A percentile compares a stretch with the other conserved stretches of the same genome.
Evolutionary conservation across 75 land plant genomes (phyloP).

Genomic region (Gnetum montanum): DNA sequence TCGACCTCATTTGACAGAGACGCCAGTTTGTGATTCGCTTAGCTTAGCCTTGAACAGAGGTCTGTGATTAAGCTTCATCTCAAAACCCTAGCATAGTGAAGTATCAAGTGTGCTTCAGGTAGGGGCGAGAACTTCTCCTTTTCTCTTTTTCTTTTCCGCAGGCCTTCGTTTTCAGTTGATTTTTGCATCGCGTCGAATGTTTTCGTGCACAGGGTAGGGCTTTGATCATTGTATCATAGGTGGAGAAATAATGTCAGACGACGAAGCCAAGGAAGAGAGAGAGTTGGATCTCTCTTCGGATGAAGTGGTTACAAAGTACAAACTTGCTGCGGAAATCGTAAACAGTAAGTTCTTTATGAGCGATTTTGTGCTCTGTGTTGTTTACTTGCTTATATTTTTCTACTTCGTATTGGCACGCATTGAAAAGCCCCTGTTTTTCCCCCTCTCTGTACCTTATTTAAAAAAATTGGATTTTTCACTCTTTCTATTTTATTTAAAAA

Average conservation of each 20-base stretch:
- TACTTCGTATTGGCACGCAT: too few relatives aligned
- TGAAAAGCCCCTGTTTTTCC: too few relatives aligned
- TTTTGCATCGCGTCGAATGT: background rate
- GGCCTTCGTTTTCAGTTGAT: background rate
- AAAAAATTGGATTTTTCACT: too few relatives aligned
- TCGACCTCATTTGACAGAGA: too few relatives aligned
- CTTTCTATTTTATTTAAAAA: too few relatives aligned
- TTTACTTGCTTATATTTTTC: too few relatives aligned
- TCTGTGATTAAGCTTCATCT: too few relatives aligned
- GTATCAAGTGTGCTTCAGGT: too few relatives aligned
- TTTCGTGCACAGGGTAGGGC: background rate
- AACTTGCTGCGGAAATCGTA: conserved; percentile 81
- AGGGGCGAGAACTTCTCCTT: background rate
- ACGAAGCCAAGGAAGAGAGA: conserved; percentile 87
- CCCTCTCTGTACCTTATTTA: too few relatives aligned
- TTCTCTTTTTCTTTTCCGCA: background rate
- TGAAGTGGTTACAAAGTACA: conserved; percentile 95
- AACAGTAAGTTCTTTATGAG: conserved; percentile 46
- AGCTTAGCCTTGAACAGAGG: too few relatives aligned
- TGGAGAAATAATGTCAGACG: conserved; percentile 62
- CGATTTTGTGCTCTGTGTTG: background rate
- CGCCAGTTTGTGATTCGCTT: too few relatives aligned
- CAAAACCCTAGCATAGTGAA: too few relatives aligned
- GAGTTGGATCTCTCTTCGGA: conserved; percentile 86
- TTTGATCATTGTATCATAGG: background rate